A percentile compares a stretch with the other conserved stretches of the same genome.
Evolutionary conservation across 2,329 filamentous ascomycete species (phyloP).

Genomic region (Colletotrichum eleusines): DNA sequence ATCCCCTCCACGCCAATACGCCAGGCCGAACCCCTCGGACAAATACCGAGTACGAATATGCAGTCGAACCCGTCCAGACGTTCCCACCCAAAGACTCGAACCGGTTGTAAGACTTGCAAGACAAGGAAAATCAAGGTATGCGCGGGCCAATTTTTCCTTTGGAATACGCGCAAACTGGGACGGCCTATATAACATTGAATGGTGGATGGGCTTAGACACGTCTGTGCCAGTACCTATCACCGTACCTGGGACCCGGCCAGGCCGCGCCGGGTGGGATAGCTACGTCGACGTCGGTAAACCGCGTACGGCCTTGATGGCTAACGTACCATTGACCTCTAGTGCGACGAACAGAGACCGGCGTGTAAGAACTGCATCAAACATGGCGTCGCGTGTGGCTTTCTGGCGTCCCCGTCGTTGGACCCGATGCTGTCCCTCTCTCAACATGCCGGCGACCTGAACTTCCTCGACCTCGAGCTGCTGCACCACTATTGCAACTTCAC

Average conservation of each 20-base stretch:
- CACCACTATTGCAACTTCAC: constrained; percentile 66
- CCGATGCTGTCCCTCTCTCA: constrained; percentile 31
- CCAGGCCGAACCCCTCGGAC: not conserved
- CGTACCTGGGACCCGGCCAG: not conserved
- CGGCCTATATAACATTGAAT: not conserved
- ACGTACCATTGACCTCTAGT: constrained; percentile 46
- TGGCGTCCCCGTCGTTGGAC: constrained; percentile 35
- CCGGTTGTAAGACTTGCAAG: constrained; percentile 55
- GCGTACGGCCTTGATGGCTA: constrained; percentile 6
- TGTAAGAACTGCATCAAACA: constrained; percentile 57
- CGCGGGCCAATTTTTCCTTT: not conserved
- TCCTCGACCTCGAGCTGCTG: constrained; percentile 63
- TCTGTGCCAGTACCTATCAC: not conserved
- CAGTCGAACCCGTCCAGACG: constrained; percentile 38
- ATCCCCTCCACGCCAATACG: not conserved
- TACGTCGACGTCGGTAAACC: not conserved
- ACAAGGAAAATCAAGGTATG: constrained; percentile 55
- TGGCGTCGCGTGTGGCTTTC: constrained; percentile 54
- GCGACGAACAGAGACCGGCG: constrained; percentile 54
- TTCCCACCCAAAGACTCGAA: constrained; percentile 50
- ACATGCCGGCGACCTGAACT: constrained; percentile 47
- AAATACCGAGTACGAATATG: constrained; percentile 34
- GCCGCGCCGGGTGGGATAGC: constrained; percentile 17
- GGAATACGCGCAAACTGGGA: not conserved
- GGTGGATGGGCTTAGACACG: not conserved